Evolutionary conservation across 441 rosid genomes (phyloP).

Genomic region (Croton laevigatus): DNA sequence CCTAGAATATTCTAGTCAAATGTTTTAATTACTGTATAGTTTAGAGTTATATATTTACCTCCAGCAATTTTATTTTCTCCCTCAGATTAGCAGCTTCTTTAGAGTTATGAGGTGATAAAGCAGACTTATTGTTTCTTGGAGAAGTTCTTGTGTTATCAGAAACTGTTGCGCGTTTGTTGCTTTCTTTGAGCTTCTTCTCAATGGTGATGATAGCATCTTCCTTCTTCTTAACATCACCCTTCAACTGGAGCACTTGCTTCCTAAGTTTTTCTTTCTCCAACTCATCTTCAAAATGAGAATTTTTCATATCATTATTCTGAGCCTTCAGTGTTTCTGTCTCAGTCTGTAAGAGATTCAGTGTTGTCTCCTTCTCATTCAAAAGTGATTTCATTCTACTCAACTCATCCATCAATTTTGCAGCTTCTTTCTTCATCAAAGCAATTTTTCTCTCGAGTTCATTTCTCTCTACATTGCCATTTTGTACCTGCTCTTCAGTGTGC

Average conservation of each 20-base stretch:
- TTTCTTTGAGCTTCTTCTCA: slow-evolving; percentile 71
- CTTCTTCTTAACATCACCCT: slow-evolving; percentile 66
- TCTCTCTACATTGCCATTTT: slow-evolving; percentile 41
- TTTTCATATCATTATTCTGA: slow-evolving; percentile 43
- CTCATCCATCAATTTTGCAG: slow-evolving; percentile 43
- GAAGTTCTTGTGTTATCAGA: slow-evolving; percentile 44
- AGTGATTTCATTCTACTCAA: slow-evolving; percentile 37
- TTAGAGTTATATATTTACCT: slow-evolving; percentile 41
- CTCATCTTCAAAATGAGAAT: slow-evolving; percentile 43
- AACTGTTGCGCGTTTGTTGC: slow-evolving; percentile 37
- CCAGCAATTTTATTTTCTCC: slow-evolving; percentile 62
- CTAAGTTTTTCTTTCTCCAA: slow-evolving; percentile 61
- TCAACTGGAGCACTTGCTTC: slow-evolving; percentile 50
- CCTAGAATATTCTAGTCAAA: slow-evolving; percentile 7
- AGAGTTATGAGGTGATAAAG: slow-evolving; percentile 34
- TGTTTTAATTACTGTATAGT: background rate
- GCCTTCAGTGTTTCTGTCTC: slow-evolving; percentile 43
- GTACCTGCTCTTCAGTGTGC: slow-evolving; percentile 41
- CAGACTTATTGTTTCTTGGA: slow-evolving; percentile 44
- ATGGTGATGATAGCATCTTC: slow-evolving; percentile 43
- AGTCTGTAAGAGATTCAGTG: slow-evolving; percentile 35
- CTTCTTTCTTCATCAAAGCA: slow-evolving; percentile 50
- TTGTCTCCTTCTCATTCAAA: slow-evolving; percentile 53
- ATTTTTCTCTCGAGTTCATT: slow-evolving; percentile 39
- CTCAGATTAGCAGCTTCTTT: slow-evolving; percentile 61